Base-by-base conservation (phyloP, 306 rosid species). In the Abrus precatorius region DNA sequence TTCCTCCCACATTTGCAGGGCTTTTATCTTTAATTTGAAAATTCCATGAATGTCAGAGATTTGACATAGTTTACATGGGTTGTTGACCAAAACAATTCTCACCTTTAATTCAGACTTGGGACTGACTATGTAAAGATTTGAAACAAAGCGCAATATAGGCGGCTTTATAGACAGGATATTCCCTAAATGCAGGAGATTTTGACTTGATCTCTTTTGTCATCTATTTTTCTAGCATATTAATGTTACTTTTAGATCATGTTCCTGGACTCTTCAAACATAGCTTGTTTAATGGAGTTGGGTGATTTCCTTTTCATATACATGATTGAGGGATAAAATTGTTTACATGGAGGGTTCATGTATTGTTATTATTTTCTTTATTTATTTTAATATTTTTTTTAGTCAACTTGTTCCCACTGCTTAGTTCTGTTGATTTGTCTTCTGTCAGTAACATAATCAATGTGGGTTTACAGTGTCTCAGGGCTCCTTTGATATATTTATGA, bases 391-490 rank as follows among this genome's bases (percentile, higher is more conserved):
- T 20, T 20, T 20, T 20, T 20, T 41, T 43, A 2, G 32, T 34
- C 32, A 57, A 60, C 8, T 65, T n/a, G 48, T 74, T n/a, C 71
- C 75, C 59, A 74, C 78, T 50, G 57, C 76, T 60, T 57, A 20
- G 56, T 33, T 50, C 36, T 64, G 74, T 70, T 56, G 85, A 70
- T 66, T 72, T 71, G 82, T 45, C 75, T 72, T 56, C 67, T 43
- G 29, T 61, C 44, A 30, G 20, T 38, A 36, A 36, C 40, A 36
- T 36, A 33, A 70, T 72, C 13, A 34, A 59, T 28, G 27, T 3
- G 71, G 47, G 6, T 45, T 52, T 77, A 8, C 27, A 12, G 72
- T n/a, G 52, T 44, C 33, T 72, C n/a, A 9, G 69, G 4, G 69
- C 54, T 77, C 14, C 20, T 45, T 68, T 68, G 53, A 36, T 63